Evolutionary conservation across 2,329 filamentous ascomycete genomes (phyloP), one percentile per base, ranked within the genome.

Genomic region (Penicillium sp.): DNA sequence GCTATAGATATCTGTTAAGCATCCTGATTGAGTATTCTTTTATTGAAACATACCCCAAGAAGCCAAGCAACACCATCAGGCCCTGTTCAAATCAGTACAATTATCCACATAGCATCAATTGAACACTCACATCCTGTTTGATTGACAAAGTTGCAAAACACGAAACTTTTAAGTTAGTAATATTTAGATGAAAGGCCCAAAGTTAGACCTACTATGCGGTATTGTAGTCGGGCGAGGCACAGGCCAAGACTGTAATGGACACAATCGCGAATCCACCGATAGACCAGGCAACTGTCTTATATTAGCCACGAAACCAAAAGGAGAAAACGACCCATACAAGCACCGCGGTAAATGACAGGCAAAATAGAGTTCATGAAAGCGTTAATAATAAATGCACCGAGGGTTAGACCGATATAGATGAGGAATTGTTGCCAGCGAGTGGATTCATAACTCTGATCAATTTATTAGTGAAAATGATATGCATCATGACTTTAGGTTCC

Each of bases 351-450:
- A 62, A 91, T 79, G 6, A 82, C 77, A 0, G 88, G 88, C 1
- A 92, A 77, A 7, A 87, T 68, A 0, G 78, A 76, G 63, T 85
- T 88, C 67, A 81, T 77, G 65, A 90, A 90, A 1, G 84, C 84
- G 62, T 91, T 91, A 68, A 90, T 76, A 37, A 83, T 55, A 56
- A 90, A 84, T 2, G 87, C 85, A 4, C 83, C 73, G 10, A 85
- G 55, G 0, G 83, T 87, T 67, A 86, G 85, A 5, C 74, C 86
- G 44, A 89, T 80, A 69, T 90, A 91, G 48, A 91, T 87, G 10
- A 91, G 77, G 70, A 91, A 91, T 63, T 89, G 85, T 63, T 91
- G 88, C 86, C 88, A 91, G 3, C 83, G 66, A 65, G 87, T 73
- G 3, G 82, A 58, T 21, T 79, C 77, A 68, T 88, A 91, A 56